These are phyloP conservation scores for Thraustochytrium sp. DNA, from an alignment of 352 stramenopile genomes.

Conservation along the genomic window DNA sequence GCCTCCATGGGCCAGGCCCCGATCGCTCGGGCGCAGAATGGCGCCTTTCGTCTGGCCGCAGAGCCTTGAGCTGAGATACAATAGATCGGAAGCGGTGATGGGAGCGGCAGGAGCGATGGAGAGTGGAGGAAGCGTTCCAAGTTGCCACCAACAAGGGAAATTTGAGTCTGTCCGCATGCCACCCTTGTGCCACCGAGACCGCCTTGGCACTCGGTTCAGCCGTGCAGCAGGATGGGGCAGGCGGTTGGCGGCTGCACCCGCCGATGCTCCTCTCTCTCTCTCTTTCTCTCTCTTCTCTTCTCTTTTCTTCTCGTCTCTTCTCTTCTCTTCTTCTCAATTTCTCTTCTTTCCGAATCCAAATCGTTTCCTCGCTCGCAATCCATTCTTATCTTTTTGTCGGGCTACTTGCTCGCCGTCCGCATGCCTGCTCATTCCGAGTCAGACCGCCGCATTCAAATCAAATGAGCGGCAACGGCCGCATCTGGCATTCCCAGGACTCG, in stretches of 20 bases:
- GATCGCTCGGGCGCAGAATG: background rate
- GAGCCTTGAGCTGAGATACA: background rate
- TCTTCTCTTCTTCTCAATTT: background rate
- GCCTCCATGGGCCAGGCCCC: background rate
- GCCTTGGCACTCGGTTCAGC: background rate
- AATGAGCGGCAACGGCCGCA: background rate
- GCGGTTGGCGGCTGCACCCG: background rate
- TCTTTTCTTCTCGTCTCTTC: background rate
- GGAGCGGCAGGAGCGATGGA: too few relatives aligned
- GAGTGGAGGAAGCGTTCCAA: too few relatives aligned
- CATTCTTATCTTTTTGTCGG: too few relatives aligned
- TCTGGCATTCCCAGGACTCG: background rate
- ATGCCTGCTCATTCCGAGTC: too few relatives aligned
- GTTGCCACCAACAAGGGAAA: too few relatives aligned
- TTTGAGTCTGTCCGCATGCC: too few relatives aligned
- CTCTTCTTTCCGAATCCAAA: background rate
- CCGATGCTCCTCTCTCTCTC: background rate
- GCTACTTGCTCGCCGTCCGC: too few relatives aligned
- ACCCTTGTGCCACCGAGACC: too few relatives aligned
- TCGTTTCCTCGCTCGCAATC: too few relatives aligned
- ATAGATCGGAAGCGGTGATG: background rate
- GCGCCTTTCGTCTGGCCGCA: background rate
- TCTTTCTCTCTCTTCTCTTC: background rate
- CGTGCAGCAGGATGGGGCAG: background rate
- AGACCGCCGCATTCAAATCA: too few relatives aligned